Evolutionary conservation across 805 yeast species (phyloP).

Genomic region (Soucietia sequanensis): DNA sequence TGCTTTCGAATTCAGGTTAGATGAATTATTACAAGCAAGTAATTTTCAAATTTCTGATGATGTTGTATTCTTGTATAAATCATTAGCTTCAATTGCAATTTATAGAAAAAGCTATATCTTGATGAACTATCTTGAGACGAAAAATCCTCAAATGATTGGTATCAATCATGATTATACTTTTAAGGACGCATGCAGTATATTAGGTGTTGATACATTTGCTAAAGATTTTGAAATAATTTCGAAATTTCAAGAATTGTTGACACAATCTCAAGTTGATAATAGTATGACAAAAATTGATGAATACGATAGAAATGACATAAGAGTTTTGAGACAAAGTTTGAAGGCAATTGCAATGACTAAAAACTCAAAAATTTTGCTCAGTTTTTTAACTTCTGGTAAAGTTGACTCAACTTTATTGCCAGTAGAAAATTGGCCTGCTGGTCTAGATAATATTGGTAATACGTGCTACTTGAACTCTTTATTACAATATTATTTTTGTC

Average conservation of each 20-base stretch:
- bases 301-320: conserved; percentile 40
- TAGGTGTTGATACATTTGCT: conserved; percentile 52
- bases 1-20: conserved; percentile 64
- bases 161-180: conserved; percentile 6
- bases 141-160: conserved; percentile 28
- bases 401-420: conserved; percentile 57
- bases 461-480: conserved; percentile 93
- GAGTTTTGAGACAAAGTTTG: conserved; percentile 57
- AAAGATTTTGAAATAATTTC: conserved; percentile 57
- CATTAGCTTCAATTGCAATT: conserved; percentile 62
- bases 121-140: conserved; percentile 51
- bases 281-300: conserved; percentile 1
- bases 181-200: conserved; percentile 40
- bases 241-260: conserved; percentile 44
- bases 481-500: conserved; percentile 84
- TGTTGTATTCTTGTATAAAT: conserved; percentile 45
- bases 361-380: conserved; percentile 53
- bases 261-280: conserved; percentile 5
- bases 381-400: conserved; percentile 60
- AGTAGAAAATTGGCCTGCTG: conserved; percentile 79
- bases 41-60: conserved; percentile 34
- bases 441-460: conserved; percentile 91
- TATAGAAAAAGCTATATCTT: conserved; percentile 56
- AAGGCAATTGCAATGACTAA: conserved; percentile 52
- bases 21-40: conserved; percentile 43